Conservation (phyloP, 1,284 basidiomycete species). For the Puccinia brachypodii region DNA sequence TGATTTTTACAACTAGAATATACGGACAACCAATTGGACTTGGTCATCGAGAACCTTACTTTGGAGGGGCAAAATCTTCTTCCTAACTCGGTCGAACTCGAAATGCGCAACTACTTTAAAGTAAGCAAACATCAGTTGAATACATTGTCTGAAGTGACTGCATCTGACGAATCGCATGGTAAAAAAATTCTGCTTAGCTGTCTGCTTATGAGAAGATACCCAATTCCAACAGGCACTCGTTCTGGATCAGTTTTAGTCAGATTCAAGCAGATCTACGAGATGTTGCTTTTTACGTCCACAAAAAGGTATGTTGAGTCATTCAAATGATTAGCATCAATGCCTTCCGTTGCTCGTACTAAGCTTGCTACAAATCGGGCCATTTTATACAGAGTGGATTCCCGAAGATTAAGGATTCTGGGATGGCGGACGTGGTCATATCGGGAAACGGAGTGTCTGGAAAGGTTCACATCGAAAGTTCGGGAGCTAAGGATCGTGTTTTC, state of each 20-base stretch:
- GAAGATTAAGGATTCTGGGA: constrained; percentile 80
- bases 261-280: constrained; percentile 94
- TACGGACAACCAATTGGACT: constrained; percentile 77
- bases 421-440: constrained; percentile 84
- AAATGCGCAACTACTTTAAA: constrained; percentile 78
- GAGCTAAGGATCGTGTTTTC: constrained; percentile 65
- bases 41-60: constrained; percentile 90
- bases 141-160: constrained; percentile 50
- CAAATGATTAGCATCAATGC: not conserved
- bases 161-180: not conserved
- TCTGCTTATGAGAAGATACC: constrained; percentile 52
- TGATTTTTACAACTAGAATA: constrained; percentile 69
- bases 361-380: constrained; percentile 49
- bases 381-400: constrained; percentile 64
- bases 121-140: constrained; percentile 59
- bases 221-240: constrained; percentile 58
- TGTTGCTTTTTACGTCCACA: constrained; percentile 71
- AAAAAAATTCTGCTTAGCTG: constrained; percentile 26
- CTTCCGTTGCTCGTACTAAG: constrained; percentile 52
- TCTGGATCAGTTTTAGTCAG: constrained; percentile 61
- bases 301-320: constrained; percentile 50
- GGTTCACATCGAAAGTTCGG: constrained; percentile 59
- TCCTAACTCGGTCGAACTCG: constrained; percentile 73
- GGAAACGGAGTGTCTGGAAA: constrained; percentile 69
- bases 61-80: constrained; percentile 79